phyloP scores from a whole-genome alignment of 1,139 yeast species.

The Spathaspora sp. region DNA sequence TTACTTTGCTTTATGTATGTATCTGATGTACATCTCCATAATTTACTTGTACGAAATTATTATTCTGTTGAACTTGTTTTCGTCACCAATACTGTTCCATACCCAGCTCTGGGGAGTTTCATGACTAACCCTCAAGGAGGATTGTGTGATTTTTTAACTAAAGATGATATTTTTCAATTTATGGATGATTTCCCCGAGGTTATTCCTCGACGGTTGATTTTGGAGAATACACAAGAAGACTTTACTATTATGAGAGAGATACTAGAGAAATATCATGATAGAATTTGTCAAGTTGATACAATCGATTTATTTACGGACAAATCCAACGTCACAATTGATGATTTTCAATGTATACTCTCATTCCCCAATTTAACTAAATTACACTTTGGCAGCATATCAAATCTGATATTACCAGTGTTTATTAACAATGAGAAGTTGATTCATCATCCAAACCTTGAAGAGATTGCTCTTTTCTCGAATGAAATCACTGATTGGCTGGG shows the following conservation, averaged over 20 bases:
- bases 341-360: slow-evolving; percentile 24
- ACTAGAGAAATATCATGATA: slow-evolving; percentile 18
- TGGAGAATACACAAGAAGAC: slow-evolving; percentile 36
- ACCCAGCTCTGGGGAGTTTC: too few species aligned
- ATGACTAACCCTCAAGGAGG: too few species aligned
- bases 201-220: slow-evolving; percentile 25
- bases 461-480: slow-evolving; percentile 34
- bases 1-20: slow-evolving; percentile 26
- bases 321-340: slow-evolving; percentile 19
- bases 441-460: slow-evolving; percentile 18
- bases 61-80: slow-evolving; percentile 34
- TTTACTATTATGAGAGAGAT: slow-evolving; percentile 28
- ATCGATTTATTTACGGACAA: slow-evolving; percentile 30
- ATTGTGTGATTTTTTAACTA: slow-evolving; percentile 25
- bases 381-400: slow-evolving; percentile 31
- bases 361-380: slow-evolving; percentile 28
- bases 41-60: slow-evolving; percentile 21
- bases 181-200: slow-evolving; percentile 27
- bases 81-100: slow-evolving; percentile 29
- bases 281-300: slow-evolving; percentile 17
- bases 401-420: slow-evolving; percentile 14
- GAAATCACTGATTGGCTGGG: slow-evolving; percentile 29
- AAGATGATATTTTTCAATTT: slow-evolving; percentile 32
- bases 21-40: slow-evolving; percentile 16
- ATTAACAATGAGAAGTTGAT: slow-evolving; percentile 11